A percentile compares a stretch with the other conserved stretches of the same genome.
Conservation (phyloP, 176 grass and related monocot genomes). For the Panicum miliaceum region DNA sequence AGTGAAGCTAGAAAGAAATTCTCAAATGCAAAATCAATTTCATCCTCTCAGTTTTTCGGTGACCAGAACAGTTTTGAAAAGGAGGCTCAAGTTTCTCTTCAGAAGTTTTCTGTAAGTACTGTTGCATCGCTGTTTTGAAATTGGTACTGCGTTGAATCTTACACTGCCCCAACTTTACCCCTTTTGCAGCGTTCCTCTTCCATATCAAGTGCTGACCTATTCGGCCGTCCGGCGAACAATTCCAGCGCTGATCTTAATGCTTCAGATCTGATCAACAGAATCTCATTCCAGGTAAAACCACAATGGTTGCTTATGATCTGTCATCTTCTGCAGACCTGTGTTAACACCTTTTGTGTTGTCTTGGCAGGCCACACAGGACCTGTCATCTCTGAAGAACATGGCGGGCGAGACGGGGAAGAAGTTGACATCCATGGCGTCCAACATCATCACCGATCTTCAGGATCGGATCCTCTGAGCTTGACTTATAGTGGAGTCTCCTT, state of each 20-base stretch:
- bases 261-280: constrained; percentile 79
- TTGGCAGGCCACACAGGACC: constrained; percentile 84
- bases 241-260: constrained; percentile 64
- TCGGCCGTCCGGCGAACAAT: constrained; percentile 57
- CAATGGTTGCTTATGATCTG: background rate
- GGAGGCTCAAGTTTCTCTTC: constrained; percentile 77
- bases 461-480: constrained; percentile 72
- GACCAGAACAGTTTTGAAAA: constrained; percentile 64
- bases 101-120: constrained; percentile 86
- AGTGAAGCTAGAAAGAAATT: constrained; percentile 91
- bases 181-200: constrained; percentile 69
- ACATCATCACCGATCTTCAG: constrained; percentile 88
- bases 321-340: background rate
- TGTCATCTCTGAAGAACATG: constrained; percentile 90
- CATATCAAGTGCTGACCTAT: constrained; percentile 97
- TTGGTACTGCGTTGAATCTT: background rate
- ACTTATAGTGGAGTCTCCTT: constrained; percentile 25
- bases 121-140: constrained; percentile 2
- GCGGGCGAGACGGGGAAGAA: constrained; percentile 91
- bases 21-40: constrained; percentile 99
- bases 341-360: constrained; percentile 25
- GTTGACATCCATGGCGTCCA: constrained; percentile 84
- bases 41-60: constrained; percentile 92
- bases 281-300: constrained; percentile 89
- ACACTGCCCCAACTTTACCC: background rate